Evolutionary conservation across 2,329 filamentous ascomycete genomes (phyloP), one percentile per base, ranked within the genome.

Genomic region (Lecanoromycetidae sp.): DNA sequence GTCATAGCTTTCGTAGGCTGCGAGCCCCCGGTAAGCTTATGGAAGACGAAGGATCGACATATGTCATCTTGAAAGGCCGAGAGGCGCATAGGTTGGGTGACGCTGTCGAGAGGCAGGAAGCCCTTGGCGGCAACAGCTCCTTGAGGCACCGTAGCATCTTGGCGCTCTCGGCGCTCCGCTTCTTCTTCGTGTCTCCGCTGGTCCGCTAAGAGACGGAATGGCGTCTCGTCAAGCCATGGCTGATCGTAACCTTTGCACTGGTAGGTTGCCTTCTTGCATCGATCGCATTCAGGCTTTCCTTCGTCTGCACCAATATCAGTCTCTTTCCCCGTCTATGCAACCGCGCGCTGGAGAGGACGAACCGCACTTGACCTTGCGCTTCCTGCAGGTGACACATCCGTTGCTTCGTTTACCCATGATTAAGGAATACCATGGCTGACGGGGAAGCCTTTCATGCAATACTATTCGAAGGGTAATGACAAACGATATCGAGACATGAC

Each of bases 361-460:
- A 35, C 34, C 35, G 26, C 40, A 49, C 33, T 49, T 49, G 5
- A 37, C 35, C 25, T 46, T 46, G 19, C 43, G 43, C 34, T 27
- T 46, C 33, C 46, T 44, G 9, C 46, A 49, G 17, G 46, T 49
- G 17, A 49, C 27, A 30, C 46, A 49, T 13, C 46, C 46, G 19
- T 26, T 47, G 23, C 44, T 47, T 41, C 44, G 37, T 47, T 47
- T 47, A 22, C 44, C 44, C 44, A 47, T 47, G n/a, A 1, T 36
- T 25, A 15, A 27, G 12, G 15, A 19, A 5, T 10, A 26, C 15
- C 44, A 47, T 47, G 37, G 23, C 37, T 41, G 26, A 25, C 12
- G 22, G 34, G 27, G 13, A 38, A 27, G 5, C 23, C 29, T 25
- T 15, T 17, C 30, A 33, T 33, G n/a, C 26, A 29, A 10, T 17